These are phyloP conservation scores for Pestalotiopsis sp. DNA, from an alignment of 2,329 filamentous ascomycete species.

Conservation along the genomic window DNA sequence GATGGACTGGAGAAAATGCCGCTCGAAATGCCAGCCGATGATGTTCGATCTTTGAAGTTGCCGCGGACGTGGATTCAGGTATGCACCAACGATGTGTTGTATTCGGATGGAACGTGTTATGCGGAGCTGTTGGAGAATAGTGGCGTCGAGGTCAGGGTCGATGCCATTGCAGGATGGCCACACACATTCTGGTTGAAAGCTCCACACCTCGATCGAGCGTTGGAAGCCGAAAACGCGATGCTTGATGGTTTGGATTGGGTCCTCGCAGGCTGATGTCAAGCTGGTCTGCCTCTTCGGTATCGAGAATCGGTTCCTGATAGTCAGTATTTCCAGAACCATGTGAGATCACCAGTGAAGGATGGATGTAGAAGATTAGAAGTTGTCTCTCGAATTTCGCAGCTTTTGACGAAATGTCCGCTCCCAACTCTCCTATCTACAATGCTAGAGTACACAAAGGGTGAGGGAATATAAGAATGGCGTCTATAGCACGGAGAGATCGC, in stretches of 20 bases:
- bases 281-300: neutral
- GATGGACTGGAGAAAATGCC: conserved; percentile 44
- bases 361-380: conserved; percentile 2
- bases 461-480: conserved; percentile 40
- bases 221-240: conserved; percentile 44
- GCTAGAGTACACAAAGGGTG: conserved; percentile 68
- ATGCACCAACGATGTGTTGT: conserved; percentile 52
- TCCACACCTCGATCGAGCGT: conserved; percentile 41
- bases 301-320: neutral
- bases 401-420: conserved; percentile 12
- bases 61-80: conserved; percentile 52
- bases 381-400: conserved; percentile 13
- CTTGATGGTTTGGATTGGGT: conserved; percentile 45
- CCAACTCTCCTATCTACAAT: conserved; percentile 62
- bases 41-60: conserved; percentile 29
- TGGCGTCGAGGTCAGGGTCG: conserved; percentile 42
- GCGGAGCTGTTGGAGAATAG: conserved; percentile 42
- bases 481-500: conserved; percentile 94
- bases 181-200: conserved; percentile 57
- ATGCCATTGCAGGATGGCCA: conserved; percentile 48
- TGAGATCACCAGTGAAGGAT: neutral
- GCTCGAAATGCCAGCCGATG: conserved; percentile 36
- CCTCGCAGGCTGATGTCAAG: conserved; percentile 16
- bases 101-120: conserved; percentile 54
- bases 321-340: neutral